phyloP scores from a whole-genome alignment of 805 yeast species.

The Ogataea ramenticola region DNA sequence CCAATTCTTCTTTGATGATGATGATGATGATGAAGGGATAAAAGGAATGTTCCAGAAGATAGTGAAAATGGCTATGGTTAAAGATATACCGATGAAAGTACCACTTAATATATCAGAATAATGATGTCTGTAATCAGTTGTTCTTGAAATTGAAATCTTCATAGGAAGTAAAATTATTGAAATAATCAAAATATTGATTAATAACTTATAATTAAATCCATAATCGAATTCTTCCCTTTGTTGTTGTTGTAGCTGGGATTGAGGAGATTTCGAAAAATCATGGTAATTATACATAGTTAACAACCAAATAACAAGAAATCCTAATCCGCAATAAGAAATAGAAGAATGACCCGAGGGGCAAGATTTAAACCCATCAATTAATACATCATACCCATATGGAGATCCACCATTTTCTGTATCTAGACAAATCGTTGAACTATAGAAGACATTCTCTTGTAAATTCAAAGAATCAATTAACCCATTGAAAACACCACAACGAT shows the following conservation, averaged over 20 bases:
- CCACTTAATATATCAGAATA: constrained; percentile 76
- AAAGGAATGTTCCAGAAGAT: constrained; percentile 22
- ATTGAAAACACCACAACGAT: constrained; percentile 64
- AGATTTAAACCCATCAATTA: constrained; percentile 64
- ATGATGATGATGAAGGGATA: too few species aligned
- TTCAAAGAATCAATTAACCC: constrained; percentile 12
- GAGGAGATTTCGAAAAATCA: constrained; percentile 15
- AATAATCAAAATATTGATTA: neutral
- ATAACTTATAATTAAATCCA: neutral
- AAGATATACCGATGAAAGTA: constrained; percentile 47
- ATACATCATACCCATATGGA: constrained; percentile 24
- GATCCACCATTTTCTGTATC: constrained; percentile 20
- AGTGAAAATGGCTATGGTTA: constrained; percentile 32
- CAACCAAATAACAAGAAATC: constrained; percentile 55
- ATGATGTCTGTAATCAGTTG: constrained; percentile 90
- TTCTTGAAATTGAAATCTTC: constrained; percentile 70
- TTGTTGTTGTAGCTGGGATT: neutral
- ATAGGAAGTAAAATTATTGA: constrained; percentile 58
- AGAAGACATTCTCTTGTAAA: constrained; percentile 2
- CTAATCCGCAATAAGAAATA: constrained; percentile 59
- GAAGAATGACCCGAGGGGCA: constrained; percentile 80
- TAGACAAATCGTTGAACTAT: constrained; percentile 40
- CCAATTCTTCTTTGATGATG: too few species aligned
- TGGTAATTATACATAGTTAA: constrained; percentile 46
- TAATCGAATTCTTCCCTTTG: neutral